These are phyloP conservation scores for Croton laevigatus DNA, from an alignment of 441 rosid species.

Conservation along the genomic window DNA sequence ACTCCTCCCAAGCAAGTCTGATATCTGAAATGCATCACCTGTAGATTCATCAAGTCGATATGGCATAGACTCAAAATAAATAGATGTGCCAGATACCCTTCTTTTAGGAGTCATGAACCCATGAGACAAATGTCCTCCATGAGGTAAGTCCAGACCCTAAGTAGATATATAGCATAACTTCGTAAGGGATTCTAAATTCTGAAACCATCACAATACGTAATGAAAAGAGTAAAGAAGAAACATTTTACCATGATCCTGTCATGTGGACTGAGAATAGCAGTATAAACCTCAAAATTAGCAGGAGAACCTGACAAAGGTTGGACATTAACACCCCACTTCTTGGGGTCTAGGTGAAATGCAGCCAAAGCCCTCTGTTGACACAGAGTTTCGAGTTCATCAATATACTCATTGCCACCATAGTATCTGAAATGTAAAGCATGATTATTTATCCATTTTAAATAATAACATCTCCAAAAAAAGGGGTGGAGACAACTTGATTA, in stretches of 20 bases:
- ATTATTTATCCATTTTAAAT: background rate
- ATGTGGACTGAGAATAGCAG: conserved; percentile 77
- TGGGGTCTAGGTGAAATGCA: conserved; percentile 66
- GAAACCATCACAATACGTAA: background rate
- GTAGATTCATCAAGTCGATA: conserved; percentile 88
- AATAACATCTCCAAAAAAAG: background rate
- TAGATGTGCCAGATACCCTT: conserved; percentile 88
- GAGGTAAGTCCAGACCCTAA: conserved; percentile 89
- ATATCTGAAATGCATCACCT: conserved; percentile 36
- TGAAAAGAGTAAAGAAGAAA: background rate
- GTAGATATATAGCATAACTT: background rate
- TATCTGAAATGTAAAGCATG: conserved; percentile 41
- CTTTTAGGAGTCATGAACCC: conserved; percentile 97
- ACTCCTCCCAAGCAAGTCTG: background rate
- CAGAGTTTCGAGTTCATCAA: conserved; percentile 84
- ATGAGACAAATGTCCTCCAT: conserved; percentile 92
- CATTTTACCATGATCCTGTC: conserved; percentile 77
- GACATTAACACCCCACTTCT: conserved; percentile 88
- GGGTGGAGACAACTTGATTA: background rate
- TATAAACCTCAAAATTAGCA: conserved; percentile 90
- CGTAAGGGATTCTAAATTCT: conserved; percentile 3
- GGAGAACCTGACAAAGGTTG: conserved; percentile 97
- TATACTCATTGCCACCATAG: conserved; percentile 88
- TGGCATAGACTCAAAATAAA: conserved; percentile 94
- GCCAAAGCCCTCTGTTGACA: conserved; percentile 80